A percentile compares a stretch with the other conserved stretches of the same genome.
Evolutionary conservation across 768 basidiomycete species (phyloP).

Genomic region (Tylopilus sp.): DNA sequence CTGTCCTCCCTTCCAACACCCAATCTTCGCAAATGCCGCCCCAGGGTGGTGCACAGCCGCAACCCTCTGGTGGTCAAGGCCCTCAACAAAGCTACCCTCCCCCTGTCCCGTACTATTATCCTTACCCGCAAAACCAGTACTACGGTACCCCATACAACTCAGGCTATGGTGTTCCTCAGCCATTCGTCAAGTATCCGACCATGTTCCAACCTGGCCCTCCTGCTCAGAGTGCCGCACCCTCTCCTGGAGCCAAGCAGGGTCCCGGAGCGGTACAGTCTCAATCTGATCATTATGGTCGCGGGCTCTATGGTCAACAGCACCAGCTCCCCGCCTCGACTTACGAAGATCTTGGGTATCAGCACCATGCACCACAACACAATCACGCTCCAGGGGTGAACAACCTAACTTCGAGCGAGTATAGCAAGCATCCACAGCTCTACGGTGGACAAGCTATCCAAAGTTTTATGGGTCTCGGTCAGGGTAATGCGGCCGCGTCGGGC

Average conservation of each 20-base stretch:
- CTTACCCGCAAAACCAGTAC: conserved; percentile 76
- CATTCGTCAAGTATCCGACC: conserved; percentile 73
- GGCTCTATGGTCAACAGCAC: conserved; percentile 61
- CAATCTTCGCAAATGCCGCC: conserved; percentile 52
- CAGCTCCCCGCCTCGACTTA: conserved; percentile 45
- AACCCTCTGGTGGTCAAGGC: conserved; percentile 57
- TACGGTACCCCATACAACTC: conserved; percentile 70
- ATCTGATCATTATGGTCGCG: conserved; percentile 60
- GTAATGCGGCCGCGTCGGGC: conserved; percentile 39
- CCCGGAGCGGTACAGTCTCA: conserved; percentile 49
- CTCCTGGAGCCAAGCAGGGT: conserved; percentile 65
- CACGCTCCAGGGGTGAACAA: conserved; percentile 44
- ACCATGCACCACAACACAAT: conserved; percentile 55
- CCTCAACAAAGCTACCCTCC: conserved; percentile 66
- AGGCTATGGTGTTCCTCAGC: conserved; percentile 55
- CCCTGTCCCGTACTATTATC: conserved; percentile 56
- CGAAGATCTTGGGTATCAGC: conserved; percentile 51
- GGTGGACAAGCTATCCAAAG: conserved; percentile 61
- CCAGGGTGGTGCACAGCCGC: conserved; percentile 51
- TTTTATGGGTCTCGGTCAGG: conserved; percentile 63
- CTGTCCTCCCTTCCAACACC: conserved; percentile 47
- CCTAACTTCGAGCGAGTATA: conserved; percentile 40
- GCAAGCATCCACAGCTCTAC: conserved; percentile 44
- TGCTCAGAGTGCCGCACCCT: conserved; percentile 60
- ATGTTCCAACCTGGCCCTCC: conserved; percentile 74